Conservation (phyloP, 805 yeast genomes). For the Hanseniaspora hatyaiensis region DNA sequence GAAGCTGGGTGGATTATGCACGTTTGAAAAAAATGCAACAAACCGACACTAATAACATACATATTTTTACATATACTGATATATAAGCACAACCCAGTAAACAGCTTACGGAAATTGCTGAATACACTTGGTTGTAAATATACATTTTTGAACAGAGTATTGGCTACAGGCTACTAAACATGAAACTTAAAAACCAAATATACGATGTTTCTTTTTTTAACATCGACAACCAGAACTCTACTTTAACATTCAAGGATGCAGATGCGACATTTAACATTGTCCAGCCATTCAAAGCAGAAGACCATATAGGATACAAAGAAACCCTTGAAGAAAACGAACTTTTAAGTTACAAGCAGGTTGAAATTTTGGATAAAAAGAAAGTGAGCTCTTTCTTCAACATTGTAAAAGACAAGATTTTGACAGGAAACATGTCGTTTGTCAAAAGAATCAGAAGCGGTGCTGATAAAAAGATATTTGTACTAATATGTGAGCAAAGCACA, state of each 20-base stretch:
- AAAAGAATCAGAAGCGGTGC: slow-evolving; percentile 50
- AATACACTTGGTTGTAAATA: too few species aligned
- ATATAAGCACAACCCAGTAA: background rate
- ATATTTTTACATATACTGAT: too few species aligned
- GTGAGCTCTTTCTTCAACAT: slow-evolving; percentile 21
- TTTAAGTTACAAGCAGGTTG: background rate
- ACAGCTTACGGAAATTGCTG: too few species aligned
- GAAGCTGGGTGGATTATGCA: background rate
- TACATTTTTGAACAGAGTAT: too few species aligned
- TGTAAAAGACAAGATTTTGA: slow-evolving; percentile 23
- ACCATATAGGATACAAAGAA: background rate
- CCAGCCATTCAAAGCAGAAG: background rate
- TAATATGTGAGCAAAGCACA: too few species aligned
- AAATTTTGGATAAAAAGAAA: slow-evolving; percentile 5
- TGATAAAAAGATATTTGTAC: too few species aligned
- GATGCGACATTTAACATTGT: background rate
- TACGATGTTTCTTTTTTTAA: slow-evolving; percentile 13
- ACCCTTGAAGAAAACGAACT: background rate
- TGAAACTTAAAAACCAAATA: background rate
- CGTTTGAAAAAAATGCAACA: too few species aligned
- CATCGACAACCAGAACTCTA: background rate
- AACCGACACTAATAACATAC: background rate
- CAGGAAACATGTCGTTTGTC: slow-evolving; percentile 30
- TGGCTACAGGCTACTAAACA: too few species aligned
- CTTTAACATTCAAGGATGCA: background rate